Conservation (phyloP, 495 filamentous ascomycete genomes). For the Hyphodiscus hymeniophilus region DNA sequence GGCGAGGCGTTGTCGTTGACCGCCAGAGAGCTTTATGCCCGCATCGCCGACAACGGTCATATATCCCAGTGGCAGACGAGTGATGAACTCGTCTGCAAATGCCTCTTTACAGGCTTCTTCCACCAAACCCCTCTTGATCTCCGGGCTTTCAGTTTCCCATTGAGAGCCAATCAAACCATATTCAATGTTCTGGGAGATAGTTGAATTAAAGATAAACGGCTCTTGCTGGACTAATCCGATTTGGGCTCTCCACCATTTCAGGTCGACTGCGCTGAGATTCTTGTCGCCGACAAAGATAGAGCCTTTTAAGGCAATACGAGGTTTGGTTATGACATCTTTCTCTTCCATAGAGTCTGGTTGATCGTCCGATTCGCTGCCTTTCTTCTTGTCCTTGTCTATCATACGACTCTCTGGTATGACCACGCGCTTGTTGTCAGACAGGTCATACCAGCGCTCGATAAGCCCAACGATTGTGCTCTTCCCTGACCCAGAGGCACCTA, state of each 20-base stretch:
- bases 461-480: slow-evolving; percentile 90
- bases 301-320: slow-evolving; percentile 25
- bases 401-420: slow-evolving; percentile 24
- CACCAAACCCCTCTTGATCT: slow-evolving; percentile 46
- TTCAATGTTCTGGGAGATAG: slow-evolving; percentile 57
- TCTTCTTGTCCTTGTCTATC: slow-evolving; percentile 13
- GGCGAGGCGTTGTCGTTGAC: slow-evolving; percentile 55
- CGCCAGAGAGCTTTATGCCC: slow-evolving; percentile 37
- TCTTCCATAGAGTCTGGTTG: slow-evolving; percentile 9
- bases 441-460: slow-evolving; percentile 87
- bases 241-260: slow-evolving; percentile 56
- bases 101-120: slow-evolving; percentile 52
- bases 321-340: neutral
- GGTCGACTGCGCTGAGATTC: slow-evolving; percentile 43
- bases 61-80: slow-evolving; percentile 43
- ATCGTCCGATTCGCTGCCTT: slow-evolving; percentile 3
- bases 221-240: slow-evolving; percentile 65
- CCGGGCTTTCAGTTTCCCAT: slow-evolving; percentile 42
- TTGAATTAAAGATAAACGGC: slow-evolving; percentile 61
- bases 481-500: slow-evolving; percentile 74
- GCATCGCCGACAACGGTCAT: slow-evolving; percentile 39
- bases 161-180: slow-evolving; percentile 56
- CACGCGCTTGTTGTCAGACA: slow-evolving; percentile 25
- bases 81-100: slow-evolving; percentile 54
- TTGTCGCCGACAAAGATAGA: slow-evolving; percentile 41